Base-by-base conservation (phyloP, 495 filamentous ascomycete genomes). In the Podospora comata region DNA sequence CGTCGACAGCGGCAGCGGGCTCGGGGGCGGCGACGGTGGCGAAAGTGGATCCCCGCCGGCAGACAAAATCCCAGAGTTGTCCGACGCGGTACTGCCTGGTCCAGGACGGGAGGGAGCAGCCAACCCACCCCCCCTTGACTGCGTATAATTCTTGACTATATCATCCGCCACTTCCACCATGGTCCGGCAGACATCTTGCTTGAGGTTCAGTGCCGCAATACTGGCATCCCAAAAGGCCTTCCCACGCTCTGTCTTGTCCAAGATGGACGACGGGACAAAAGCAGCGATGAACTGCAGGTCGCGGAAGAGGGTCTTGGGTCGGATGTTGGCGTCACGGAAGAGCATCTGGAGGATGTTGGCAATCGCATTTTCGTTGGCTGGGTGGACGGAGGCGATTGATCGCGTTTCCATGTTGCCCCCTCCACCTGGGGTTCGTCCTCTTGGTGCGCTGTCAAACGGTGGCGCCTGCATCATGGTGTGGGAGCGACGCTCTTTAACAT, bases 141-240 rank as follows among this genome's bases (percentile, higher is more conserved):
- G 78, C 26, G 83, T 82, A 65, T 86, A 84, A 16, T 80, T 84
- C 65, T 84, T 85, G 34, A 92, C 86, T 64, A 92, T 86, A 68
- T 93, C 91, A 73, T 91, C 90, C 0, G 91, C 91, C 48, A 92
- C 89, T 70, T 91, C 88, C n/a, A 98, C 91, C 90, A 97, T 95
- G 39, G 91, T 90, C 55, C 90, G 85, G 77, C 91, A 93, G 23
- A 95, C 86, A 65, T 97, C 93, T 73, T 94, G 91, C 77, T 97
- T 97, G 56, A 98, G 83, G 54, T 89, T 88, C 48, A 97, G 80
- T 5, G 93, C 93, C 15, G 95, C 95, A 18, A 97, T 84, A 2
- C 91, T 92, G 53, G 94, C 92, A 75, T 99, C 92, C 87, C 96
- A 93, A 78, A 98, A 99, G 0, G 95, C 93, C 70, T 94, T 97